A percentile compares a stretch with the other conserved stretches of the same genome.
Evolutionary conservation across 306 rosid species (phyloP).

Genomic region (Ochetophila trinervis): DNA sequence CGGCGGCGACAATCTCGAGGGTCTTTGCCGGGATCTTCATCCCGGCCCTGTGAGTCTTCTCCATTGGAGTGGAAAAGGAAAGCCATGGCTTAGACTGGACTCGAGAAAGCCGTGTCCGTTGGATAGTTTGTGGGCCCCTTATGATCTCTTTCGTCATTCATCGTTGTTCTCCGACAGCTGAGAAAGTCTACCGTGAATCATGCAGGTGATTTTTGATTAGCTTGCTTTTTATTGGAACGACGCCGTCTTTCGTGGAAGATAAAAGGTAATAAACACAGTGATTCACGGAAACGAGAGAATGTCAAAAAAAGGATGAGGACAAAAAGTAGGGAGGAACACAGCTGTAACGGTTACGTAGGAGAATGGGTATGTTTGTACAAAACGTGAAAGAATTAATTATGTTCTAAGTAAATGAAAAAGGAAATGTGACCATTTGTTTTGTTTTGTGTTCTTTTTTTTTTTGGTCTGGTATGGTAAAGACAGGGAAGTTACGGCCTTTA

Average conservation of each 20-base stretch:
- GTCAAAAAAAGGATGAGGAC: constrained; percentile 32
- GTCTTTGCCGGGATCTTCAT: constrained; percentile 72
- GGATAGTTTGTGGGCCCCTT: constrained; percentile 90
- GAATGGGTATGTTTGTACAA: background rate
- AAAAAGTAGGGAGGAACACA: background rate
- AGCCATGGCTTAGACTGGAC: constrained; percentile 87
- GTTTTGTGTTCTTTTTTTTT: too few relatives aligned
- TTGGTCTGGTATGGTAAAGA: background rate
- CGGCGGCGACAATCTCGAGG: constrained; percentile 83
- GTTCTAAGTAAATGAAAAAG: background rate
- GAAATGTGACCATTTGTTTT: background rate
- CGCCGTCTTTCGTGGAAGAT: background rate
- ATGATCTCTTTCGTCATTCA: constrained; percentile 67
- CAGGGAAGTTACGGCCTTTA: background rate
- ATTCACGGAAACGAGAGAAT: background rate
- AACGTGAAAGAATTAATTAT: background rate
- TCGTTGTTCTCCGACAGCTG: constrained; percentile 52
- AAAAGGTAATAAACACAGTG: background rate
- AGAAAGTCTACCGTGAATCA: constrained; percentile 9
- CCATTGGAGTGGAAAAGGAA: constrained; percentile 96
- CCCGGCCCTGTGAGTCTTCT: constrained; percentile 84
- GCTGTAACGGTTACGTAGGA: background rate
- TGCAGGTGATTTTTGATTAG: background rate
- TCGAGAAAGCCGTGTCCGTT: constrained; percentile 74
- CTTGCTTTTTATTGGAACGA: background rate